Evolutionary conservation across 768 basidiomycete genomes (phyloP).

Genomic region (Leccinum subgranulosum): DNA sequence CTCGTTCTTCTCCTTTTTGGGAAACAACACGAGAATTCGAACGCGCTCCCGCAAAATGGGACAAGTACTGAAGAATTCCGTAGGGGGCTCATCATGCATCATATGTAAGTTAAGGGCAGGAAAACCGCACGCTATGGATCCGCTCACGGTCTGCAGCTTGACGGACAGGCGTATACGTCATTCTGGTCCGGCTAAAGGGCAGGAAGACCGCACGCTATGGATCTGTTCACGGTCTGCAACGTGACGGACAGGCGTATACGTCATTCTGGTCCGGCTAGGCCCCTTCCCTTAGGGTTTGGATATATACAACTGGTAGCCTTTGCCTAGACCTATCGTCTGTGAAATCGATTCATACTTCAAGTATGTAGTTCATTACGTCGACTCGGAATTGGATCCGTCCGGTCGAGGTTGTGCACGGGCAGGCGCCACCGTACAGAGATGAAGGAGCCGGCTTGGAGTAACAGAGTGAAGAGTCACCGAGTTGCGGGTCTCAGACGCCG

Average conservation of each 20-base stretch:
- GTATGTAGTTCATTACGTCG: background rate
- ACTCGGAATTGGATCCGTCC: conserved; percentile 20
- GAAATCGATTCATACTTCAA: background rate
- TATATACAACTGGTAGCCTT: background rate
- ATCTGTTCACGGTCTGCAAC: background rate
- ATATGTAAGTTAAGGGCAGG: background rate
- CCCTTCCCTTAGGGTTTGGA: background rate
- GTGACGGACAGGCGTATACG: too few relatives aligned
- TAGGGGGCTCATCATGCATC: background rate
- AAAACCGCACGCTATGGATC: too few relatives aligned
- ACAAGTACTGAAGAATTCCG: background rate
- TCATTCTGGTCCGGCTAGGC: background rate
- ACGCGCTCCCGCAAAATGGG: background rate
- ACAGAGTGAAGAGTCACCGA: background rate
- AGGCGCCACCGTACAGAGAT: background rate
- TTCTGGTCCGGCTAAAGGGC: too few relatives aligned
- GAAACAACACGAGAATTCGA: background rate
- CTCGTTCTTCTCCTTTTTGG: background rate
- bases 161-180: too few relatives aligned
- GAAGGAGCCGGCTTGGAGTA: background rate
- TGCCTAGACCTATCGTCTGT: background rate
- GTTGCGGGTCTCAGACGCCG: background rate
- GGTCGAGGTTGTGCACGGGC: conserved; percentile 6
- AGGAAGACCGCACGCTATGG: too few relatives aligned
- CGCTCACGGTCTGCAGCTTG: background rate